Base-by-base conservation (phyloP, 495 filamentous ascomycete genomes). In the Diplogelasinospora grovesii region DNA sequence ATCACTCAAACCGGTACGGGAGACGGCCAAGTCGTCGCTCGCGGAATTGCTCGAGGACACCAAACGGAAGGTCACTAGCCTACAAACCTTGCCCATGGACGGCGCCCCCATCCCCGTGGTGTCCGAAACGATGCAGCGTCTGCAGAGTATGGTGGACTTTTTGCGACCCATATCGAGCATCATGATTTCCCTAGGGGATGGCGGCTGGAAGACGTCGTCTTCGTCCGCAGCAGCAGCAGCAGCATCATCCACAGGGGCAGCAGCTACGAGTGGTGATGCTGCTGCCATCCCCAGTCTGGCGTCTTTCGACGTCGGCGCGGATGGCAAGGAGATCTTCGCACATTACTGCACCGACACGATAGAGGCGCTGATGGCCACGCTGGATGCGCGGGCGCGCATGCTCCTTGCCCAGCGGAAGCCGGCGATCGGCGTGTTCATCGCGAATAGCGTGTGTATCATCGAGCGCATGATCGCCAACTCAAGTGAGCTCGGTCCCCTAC, bases 101-200 rank as follows among this genome's bases (percentile, higher is more conserved):
- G 93, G 85, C 22, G 78, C 82, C 13, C 68, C 88, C 0, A 70
- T 92, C 0, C 81, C 89, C 11, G 65, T 93, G 22, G 84, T 89
- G 1, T 69, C 77, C 3, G 86, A 95, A 48, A 85, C 83, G 23
- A 92, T 99, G 85, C 83, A 77, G 36, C 79, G 90, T 18, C 69
- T 99, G 19, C 78, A 87, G 46, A 84, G 82, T 16, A 79, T 99
- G 75, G 83, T 89, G 11, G 79, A 82, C 31, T 97, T 94, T 65
- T 77, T 89, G 4, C 74, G 78, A n/a, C 85, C 90, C 7, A 74
- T 97, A 13, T 84, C 84, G 15, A 88, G 86, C 42, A 85, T 99
- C 47, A 77, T 97, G 69, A 81, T 90, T 10, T 92, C 88, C 2
- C 66, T 99, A 4, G 92, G 92, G 14, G 89, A 95, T 54, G 86